These are phyloP conservation scores for Kurtzmaniella natalensis DNA, from an alignment of 1,139 yeast genomes.

Conservation along the genomic window DNA sequence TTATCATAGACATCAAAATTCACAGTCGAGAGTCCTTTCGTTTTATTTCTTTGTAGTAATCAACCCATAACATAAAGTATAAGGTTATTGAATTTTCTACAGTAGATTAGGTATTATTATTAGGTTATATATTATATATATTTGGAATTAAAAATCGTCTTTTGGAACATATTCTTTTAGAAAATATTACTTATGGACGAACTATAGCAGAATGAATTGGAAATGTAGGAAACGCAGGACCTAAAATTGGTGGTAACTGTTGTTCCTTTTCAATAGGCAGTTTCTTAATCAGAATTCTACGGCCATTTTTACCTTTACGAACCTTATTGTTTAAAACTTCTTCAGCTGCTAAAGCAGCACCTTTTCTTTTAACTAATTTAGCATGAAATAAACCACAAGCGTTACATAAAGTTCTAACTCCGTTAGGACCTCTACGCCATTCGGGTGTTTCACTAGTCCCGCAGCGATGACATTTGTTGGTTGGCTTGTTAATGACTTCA, in stretches of 20 bases:
- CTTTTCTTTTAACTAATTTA: slow-evolving; percentile 62
- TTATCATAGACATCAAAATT: too few relatives aligned
- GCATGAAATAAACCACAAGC: slow-evolving; percentile 88
- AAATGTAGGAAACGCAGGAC: background rate
- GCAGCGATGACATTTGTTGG: slow-evolving; percentile 46
- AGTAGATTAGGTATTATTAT: too few relatives aligned
- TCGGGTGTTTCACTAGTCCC: slow-evolving; percentile 84
- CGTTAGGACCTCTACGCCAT: slow-evolving; percentile 89
- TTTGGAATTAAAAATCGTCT: too few relatives aligned
- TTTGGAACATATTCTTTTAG: too few relatives aligned
- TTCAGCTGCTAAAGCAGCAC: slow-evolving; percentile 59
- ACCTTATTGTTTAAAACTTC: slow-evolving; percentile 43
- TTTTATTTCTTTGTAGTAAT: too few relatives aligned
- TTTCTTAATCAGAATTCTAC: slow-evolving; percentile 38
- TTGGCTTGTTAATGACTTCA: slow-evolving; percentile 34
- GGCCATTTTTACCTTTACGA: slow-evolving; percentile 44
- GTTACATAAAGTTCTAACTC: slow-evolving; percentile 79
- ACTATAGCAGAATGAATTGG: slow-evolving; percentile 1
- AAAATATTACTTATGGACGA: slow-evolving; percentile 1
- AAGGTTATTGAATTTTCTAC: too few relatives aligned
- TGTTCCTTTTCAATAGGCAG: slow-evolving; percentile 11
- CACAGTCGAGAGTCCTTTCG: too few relatives aligned
- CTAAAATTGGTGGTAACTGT: slow-evolving; percentile 1
- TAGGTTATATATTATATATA: too few relatives aligned
- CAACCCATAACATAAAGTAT: too few relatives aligned